A percentile compares a stretch with the other conserved stretches of the same genome.
Conservation (phyloP, 805 yeast genomes). For the Spathaspora arborariae region DNA sequence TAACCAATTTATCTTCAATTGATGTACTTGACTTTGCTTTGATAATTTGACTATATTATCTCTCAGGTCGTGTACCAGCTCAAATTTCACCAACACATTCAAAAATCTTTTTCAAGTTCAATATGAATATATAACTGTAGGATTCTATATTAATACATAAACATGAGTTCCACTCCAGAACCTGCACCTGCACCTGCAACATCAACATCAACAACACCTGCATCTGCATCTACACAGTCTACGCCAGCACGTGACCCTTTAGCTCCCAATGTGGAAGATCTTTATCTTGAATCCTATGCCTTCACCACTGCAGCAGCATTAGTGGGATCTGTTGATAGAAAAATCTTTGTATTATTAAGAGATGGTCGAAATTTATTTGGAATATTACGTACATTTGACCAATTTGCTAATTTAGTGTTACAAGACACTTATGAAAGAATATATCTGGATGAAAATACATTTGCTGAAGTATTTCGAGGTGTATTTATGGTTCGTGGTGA, state of each 20-base stretch:
- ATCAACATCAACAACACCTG: slow-evolving; percentile 7
- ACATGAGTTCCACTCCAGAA: neutral
- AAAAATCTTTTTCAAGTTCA: neutral
- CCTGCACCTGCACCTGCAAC: neutral
- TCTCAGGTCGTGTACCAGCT: neutral
- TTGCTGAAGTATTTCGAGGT: slow-evolving; percentile 76
- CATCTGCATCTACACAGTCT: neutral
- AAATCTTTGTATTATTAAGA: slow-evolving; percentile 78
- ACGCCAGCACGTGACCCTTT: slow-evolving; percentile 10
- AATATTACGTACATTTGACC: slow-evolving; percentile 90
- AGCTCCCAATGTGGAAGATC: slow-evolving; percentile 44
- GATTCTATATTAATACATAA: neutral
- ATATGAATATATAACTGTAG: neutral
- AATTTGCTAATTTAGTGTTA: slow-evolving; percentile 85
- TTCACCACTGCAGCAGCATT: slow-evolving; percentile 90
- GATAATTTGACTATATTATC: too few relatives aligned
- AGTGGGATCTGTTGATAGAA: slow-evolving; percentile 79
- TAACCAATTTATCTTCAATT: too few relatives aligned
- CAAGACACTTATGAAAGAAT: slow-evolving; percentile 90
- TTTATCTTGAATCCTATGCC: slow-evolving; percentile 74
- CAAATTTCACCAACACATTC: neutral
- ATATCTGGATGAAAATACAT: slow-evolving; percentile 51
- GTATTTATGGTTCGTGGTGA: slow-evolving; percentile 92
- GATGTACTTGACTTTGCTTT: neutral
- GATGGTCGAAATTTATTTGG: slow-evolving; percentile 91